Evolutionary conservation across 2,329 filamentous ascomycete genomes (phyloP).

Genomic region (Thermomyces lanuginosus): DNA sequence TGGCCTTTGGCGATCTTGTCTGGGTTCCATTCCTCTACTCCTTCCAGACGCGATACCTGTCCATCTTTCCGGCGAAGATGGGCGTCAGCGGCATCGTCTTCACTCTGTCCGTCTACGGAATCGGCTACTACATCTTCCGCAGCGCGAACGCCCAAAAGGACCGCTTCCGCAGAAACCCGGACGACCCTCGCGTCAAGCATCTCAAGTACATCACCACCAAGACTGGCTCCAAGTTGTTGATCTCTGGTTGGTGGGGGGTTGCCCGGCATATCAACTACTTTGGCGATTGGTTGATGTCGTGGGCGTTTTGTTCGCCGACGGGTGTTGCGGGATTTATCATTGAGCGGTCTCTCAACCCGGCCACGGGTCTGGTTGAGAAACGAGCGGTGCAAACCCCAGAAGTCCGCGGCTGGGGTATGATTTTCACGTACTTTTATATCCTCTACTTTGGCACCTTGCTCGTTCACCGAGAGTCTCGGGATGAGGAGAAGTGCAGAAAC

Average conservation of each 20-base stretch:
- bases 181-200: conserved; percentile 61
- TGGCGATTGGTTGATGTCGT: conserved; percentile 87
- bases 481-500: conserved; percentile 75
- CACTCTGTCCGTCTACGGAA: conserved; percentile 49
- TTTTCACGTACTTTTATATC: conserved; percentile 89
- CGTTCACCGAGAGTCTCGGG: conserved; percentile 68
- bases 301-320: conserved; percentile 78
- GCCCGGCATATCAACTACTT: conserved; percentile 92
- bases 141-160: conserved; percentile 93
- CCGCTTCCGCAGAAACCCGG: conserved; percentile 71
- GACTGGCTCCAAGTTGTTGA: conserved; percentile 62
- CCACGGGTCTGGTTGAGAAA: conserved; percentile 48
- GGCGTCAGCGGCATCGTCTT: conserved; percentile 48
- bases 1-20: conserved; percentile 77
- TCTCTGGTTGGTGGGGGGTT: conserved; percentile 82
- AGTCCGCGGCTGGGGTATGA: conserved; percentile 65
- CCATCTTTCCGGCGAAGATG: conserved; percentile 65
- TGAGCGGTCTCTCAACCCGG: conserved; percentile 30
- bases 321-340: conserved; percentile 69
- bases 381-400: conserved; percentile 58
- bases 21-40: conserved; percentile 90
- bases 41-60: conserved; percentile 68
- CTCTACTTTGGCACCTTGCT: conserved; percentile 79
- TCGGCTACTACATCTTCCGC: conserved; percentile 85
- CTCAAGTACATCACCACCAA: conserved; percentile 76